Base-by-base conservation (phyloP, 257 asterid species). In the Marsdenia floribunda region DNA sequence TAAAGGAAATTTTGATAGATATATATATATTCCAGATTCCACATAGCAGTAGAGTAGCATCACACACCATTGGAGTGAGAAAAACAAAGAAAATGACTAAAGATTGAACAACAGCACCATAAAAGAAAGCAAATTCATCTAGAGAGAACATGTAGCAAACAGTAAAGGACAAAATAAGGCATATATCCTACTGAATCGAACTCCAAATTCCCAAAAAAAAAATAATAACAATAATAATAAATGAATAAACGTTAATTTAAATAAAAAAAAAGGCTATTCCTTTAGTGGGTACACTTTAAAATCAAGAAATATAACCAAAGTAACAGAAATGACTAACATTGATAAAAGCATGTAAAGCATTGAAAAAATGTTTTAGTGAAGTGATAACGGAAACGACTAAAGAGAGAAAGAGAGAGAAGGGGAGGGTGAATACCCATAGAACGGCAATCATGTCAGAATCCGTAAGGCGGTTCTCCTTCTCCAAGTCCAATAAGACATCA, bases 401-500 rank as follows among this genome's bases (percentile, higher is more conserved):
- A 1, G 60, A 46, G n/a, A 55, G 46, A 18, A n/a, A 10, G 29
- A 80, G 59, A 44, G 49, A 3, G 42, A 3, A 5, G 4, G 49
- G 0, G 42, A 3, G 42, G 4, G 42, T 38, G 57, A 58, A 60
- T 90, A 93, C 97, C 98, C 98, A 93, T 18, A 93, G 85, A 76
- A 93, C 91, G 37, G 97, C 97, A 81, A 89, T 79, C 92, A 89
- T 87, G 70, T 93, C 98, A 2, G 90, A 82, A 68, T 88, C 89
- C 44, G 77, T 82, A 5, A 93, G 89, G 55, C 67, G 75, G 70
- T 84, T 82, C 72, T 87, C 94, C 73, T 84, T 80, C 81, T 85
- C 93, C 84, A 92, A 61, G 79, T 85, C 90, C 71, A 92, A 92
- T 81, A 92, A 82, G 2, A 92, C 94, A 82, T 90, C 89, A 58